These are phyloP conservation scores for Osmanthus fragrans DNA, from an alignment of 257 asterid species.

Conservation along the genomic window DNA sequence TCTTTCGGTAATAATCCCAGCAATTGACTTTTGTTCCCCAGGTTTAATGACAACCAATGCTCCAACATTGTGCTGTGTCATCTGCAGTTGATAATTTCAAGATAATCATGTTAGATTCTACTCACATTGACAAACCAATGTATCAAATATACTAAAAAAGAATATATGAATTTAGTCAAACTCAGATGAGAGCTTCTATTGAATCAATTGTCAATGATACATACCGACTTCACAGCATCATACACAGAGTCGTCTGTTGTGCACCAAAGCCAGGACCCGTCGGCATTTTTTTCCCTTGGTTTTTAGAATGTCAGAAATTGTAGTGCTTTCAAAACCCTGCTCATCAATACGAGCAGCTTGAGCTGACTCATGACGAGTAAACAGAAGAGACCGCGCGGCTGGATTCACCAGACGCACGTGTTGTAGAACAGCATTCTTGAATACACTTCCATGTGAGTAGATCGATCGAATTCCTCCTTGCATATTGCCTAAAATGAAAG, in stretches of 20 bases:
- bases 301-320: slow-evolving; percentile 42
- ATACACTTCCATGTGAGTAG: slow-evolving; percentile 36
- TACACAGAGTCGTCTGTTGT: slow-evolving; percentile 55
- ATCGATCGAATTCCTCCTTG: slow-evolving; percentile 47
- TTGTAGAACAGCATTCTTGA: slow-evolving; percentile 46
- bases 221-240: slow-evolving; percentile 59
- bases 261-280: slow-evolving; percentile 67
- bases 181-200: background rate
- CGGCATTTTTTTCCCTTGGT: slow-evolving; percentile 47
- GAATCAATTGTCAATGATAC: slow-evolving; percentile 5
- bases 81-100: slow-evolving; percentile 32
- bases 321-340: slow-evolving; percentile 59
- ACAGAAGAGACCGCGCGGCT: slow-evolving; percentile 25
- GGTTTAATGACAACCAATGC: slow-evolving; percentile 61
- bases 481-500: slow-evolving; percentile 31
- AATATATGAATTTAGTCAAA: background rate
- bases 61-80: slow-evolving; percentile 64
- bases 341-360: slow-evolving; percentile 53
- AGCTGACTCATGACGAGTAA: slow-evolving; percentile 43
- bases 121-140: background rate
- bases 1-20: slow-evolving; percentile 57
- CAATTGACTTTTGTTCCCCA: slow-evolving; percentile 46
- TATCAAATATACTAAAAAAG: background rate
- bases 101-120: background rate
- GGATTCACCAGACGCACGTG: slow-evolving; percentile 44